Conservation (phyloP, 768 basidiomycete species). For the Lactarius hengduanensis region DNA sequence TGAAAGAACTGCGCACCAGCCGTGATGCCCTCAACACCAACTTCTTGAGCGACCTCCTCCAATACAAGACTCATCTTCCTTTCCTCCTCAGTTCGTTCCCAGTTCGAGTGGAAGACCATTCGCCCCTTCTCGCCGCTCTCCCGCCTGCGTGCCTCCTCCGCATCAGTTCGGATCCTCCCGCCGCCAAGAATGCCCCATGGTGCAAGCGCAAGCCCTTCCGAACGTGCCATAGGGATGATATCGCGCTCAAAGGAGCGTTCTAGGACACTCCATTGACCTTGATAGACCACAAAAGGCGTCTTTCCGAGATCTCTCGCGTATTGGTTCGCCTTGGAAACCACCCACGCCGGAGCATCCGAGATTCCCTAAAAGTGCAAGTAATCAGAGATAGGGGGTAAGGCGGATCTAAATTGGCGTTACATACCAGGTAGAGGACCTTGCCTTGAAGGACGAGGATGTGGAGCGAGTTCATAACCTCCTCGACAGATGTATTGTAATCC, state of each 20-base stretch:
- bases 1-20: conserved; percentile 39
- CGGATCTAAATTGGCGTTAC: background rate
- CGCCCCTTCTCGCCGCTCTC: conserved; percentile 41
- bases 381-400: background rate
- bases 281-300: conserved; percentile 45
- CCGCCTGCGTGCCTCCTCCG: conserved; percentile 37
- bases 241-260: conserved; percentile 44
- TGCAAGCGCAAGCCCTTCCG: conserved; percentile 39
- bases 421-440: conserved; percentile 44
- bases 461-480: conserved; percentile 30
- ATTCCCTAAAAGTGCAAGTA: conserved; percentile 17
- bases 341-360: conserved; percentile 39
- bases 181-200: conserved; percentile 44
- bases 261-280: conserved; percentile 38
- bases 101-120: background rate
- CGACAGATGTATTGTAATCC: conserved; percentile 44
- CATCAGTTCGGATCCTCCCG: conserved; percentile 43
- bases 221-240: conserved; percentile 40
- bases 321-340: conserved; percentile 40
- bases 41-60: conserved; percentile 50
- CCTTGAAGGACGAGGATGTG: conserved; percentile 42
- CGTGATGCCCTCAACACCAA: conserved; percentile 48
- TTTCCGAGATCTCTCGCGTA: conserved; percentile 41
- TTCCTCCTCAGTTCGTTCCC: conserved; percentile 24
- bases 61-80: conserved; percentile 21